phyloP scores from a whole-genome alignment of 2,329 filamentous ascomycete species.

The Thielaviopsis euricoi region DNA sequence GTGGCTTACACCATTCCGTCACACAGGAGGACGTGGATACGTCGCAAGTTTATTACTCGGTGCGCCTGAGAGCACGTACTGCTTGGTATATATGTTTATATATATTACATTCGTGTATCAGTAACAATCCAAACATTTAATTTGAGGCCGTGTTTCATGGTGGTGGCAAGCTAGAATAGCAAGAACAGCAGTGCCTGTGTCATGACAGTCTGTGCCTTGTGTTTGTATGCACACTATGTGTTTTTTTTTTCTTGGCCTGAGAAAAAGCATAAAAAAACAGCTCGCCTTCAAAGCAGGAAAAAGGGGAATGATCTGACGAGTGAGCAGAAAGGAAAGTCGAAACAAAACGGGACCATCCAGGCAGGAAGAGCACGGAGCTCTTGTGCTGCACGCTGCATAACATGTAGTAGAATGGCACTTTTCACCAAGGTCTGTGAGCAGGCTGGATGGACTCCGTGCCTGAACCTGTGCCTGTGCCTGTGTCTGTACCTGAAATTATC shows the following conservation, averaged over 20 bases:
- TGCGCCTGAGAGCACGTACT: background rate
- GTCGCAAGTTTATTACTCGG: background rate
- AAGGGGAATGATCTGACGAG: conserved; percentile 5
- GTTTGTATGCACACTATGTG: no score
- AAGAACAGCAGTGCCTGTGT: background rate
- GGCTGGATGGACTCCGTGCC: background rate
- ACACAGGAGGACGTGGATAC: background rate
- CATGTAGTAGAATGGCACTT: background rate
- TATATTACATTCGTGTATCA: background rate
- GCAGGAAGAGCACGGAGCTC: background rate
- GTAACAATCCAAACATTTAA: background rate
- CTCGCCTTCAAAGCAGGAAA: conserved; percentile 2
- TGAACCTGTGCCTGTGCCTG: background rate
- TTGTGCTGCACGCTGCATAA: background rate
- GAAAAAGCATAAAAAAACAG: background rate
- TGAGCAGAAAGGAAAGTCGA: background rate
- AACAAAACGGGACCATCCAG: background rate
- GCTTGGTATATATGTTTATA: no score
- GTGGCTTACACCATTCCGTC: background rate
- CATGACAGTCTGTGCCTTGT: background rate
- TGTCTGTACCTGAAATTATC: background rate
- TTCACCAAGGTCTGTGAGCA: background rate
- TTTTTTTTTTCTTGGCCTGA: background rate
- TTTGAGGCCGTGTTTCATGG: background rate
- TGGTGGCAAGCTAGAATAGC: background rate